phyloP scores from a whole-genome alignment of 306 rosid genomes.

The Glycine soja region DNA sequence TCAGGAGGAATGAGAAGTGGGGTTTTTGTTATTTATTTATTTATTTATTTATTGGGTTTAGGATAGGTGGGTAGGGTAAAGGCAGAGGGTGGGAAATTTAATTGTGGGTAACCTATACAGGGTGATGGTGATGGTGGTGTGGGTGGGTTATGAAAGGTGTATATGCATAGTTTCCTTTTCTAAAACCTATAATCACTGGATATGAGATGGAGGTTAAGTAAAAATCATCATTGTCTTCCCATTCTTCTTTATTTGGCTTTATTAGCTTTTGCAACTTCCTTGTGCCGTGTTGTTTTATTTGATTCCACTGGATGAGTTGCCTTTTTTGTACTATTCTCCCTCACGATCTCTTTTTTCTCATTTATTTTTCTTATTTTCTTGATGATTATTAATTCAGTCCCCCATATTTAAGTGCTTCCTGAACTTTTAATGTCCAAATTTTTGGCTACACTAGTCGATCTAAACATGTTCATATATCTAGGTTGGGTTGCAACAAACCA shows the following conservation, averaged over 20 bases:
- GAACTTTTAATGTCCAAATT: no score
- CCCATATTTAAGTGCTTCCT: slow-evolving; percentile 39
- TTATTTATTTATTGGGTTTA: slow-evolving; percentile 27
- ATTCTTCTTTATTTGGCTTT: slow-evolving; percentile 45
- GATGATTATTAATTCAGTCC: slow-evolving; percentile 43
- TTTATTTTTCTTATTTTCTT: background rate
- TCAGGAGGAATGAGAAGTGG: slow-evolving; percentile 53
- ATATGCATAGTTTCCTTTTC: slow-evolving; percentile 69
- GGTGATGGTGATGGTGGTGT: slow-evolving; percentile 44
- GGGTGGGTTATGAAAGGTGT: slow-evolving; percentile 78
- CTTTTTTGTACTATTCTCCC: slow-evolving; percentile 40
- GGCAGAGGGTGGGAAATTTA: slow-evolving; percentile 41
- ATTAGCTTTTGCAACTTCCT: slow-evolving; percentile 46
- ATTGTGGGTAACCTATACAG: slow-evolving; percentile 66
- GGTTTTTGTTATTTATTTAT: slow-evolving; percentile 43
- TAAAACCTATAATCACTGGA: slow-evolving; percentile 62
- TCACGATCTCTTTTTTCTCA: slow-evolving; percentile 28
- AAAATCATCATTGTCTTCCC: slow-evolving; percentile 68
- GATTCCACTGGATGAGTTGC: slow-evolving; percentile 23
- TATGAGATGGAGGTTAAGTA: slow-evolving; percentile 68
- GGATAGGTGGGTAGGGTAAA: slow-evolving; percentile 58
- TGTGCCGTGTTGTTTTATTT: slow-evolving; percentile 37
- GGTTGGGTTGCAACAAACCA: no score
- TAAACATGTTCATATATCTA: no score
- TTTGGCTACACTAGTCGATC: no score